Evolutionary conservation across 2,329 filamentous ascomycete genomes (phyloP).

Genomic region (Nemania sp.): DNA sequence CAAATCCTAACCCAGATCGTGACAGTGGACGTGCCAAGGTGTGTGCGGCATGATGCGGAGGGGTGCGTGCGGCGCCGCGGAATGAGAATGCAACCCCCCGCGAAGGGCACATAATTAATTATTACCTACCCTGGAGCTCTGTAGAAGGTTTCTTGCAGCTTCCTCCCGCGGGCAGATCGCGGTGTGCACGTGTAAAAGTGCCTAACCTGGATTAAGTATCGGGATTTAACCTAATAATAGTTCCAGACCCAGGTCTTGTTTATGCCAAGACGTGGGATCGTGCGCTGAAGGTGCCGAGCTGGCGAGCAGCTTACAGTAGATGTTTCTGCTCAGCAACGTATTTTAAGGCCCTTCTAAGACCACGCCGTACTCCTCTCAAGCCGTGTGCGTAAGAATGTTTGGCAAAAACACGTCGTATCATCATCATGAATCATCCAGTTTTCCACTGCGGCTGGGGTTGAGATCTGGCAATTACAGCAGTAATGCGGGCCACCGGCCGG

Average conservation of each 20-base stretch:
- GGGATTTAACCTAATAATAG: conserved; percentile 19
- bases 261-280: conserved; percentile 12
- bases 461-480: no score
- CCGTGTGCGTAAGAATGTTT: neutral
- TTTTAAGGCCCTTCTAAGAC: neutral
- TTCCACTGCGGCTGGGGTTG: no score
- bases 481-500: neutral
- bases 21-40: neutral
- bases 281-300: neutral
- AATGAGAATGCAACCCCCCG: neutral
- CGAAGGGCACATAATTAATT: no score
- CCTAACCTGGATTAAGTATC: neutral
- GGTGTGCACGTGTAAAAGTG: conserved; percentile 1
- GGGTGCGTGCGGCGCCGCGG: neutral
- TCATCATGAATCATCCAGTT: neutral
- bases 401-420: neutral
- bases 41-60: neutral
- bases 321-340: neutral
- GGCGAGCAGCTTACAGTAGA: no score
- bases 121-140: no score
- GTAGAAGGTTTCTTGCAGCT: no score
- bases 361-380: neutral
- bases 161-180: conserved; percentile 16
- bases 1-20: conserved; percentile 6
- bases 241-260: neutral